Evolutionary conservation across 2,329 filamentous ascomycete species (phyloP).

Genomic region (Didymella sp.): DNA sequence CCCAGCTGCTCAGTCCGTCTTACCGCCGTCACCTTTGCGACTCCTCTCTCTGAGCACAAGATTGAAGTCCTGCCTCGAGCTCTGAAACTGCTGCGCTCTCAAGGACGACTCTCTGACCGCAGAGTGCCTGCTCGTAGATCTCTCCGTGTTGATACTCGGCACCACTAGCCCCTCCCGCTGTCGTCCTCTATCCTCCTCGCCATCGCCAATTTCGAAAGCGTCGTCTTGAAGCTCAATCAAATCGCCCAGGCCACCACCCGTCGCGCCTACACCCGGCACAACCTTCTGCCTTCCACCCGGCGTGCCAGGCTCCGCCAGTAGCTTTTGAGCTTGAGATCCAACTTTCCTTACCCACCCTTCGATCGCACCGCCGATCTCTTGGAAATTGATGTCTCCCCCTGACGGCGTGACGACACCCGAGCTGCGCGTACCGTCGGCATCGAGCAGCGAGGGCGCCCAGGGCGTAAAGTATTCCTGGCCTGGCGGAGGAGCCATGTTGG

Average conservation of each 20-base stretch:
- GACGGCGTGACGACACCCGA: constrained; percentile 41
- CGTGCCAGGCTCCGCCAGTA: constrained; percentile 44
- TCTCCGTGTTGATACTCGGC: constrained; percentile 12
- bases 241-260: constrained; percentile 63
- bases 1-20: constrained; percentile 37
- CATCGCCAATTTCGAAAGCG: constrained; percentile 54
- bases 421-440: constrained; percentile 39
- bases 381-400: constrained; percentile 61
- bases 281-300: constrained; percentile 41
- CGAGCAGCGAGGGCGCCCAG: constrained; percentile 48
- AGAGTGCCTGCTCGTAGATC: constrained; percentile 26
- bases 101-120: constrained; percentile 4
- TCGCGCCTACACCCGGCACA: constrained; percentile 48
- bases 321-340: constrained; percentile 64
- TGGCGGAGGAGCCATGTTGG: constrained; percentile 68
- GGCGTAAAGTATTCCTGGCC: constrained; percentile 63
- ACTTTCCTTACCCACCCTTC: constrained; percentile 91
- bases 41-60: constrained; percentile 40
- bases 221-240: constrained; percentile 74
- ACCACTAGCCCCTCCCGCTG: constrained; percentile 13
- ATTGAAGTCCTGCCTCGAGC: constrained; percentile 40
- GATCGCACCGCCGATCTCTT: constrained; percentile 84
- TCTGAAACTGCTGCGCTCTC: constrained; percentile 39
- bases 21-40: constrained; percentile 32
- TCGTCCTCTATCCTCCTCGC: constrained; percentile 39